Evolutionary conservation across 331 rosid species (phyloP), one percentile per base, ranked within the genome.

Genomic region (Spiraea crenata): DNA sequence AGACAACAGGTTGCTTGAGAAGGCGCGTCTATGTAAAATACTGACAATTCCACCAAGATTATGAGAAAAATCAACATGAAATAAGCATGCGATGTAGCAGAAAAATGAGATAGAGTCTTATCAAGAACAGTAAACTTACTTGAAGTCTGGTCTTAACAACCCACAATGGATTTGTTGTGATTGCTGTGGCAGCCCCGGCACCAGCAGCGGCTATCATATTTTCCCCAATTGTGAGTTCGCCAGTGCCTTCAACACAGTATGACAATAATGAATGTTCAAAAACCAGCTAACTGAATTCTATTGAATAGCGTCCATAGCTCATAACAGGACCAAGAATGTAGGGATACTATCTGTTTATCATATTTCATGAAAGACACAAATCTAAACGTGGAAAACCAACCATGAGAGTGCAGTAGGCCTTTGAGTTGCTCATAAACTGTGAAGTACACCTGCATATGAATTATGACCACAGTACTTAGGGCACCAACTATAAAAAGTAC

Each of bases 91-190:
- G 5, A 42, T 15, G 42, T 25, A 65, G 70, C 41, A 46, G 70
- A 31, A 38, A 25, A n/a, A 58, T 17, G 55, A 47, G 16, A 16
- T 35, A 19, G 54, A 46, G 61, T 56, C 67, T 25, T 25, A 25
- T 25, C 2, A 62, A 78, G 51, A 77, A 76, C 70, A 57, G 37
- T 41, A 54, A 76, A 88, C 89, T 84, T 78, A 93, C 99, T 87
- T 95, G 99, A 44, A 95, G 99, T 75, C 97, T 87, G 61, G 99
- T 95, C 80, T 95, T 91, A 63, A 95, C 96, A 79, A 95, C 99
- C 99, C 99, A 95, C 82, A 95, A 73, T 38, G 99, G 99, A 84
- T 95, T 95, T 48, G 95, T 91, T 57, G 93, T 58, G 70, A 91
- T 72, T 49, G 97, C 85, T 34, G 99, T 95, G 74, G 95, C 90